Evolutionary conservation across 192 early-diverging fungal species (phyloP), one percentile per base, ranked within the genome.

Genomic region (Coemansia sp.): DNA sequence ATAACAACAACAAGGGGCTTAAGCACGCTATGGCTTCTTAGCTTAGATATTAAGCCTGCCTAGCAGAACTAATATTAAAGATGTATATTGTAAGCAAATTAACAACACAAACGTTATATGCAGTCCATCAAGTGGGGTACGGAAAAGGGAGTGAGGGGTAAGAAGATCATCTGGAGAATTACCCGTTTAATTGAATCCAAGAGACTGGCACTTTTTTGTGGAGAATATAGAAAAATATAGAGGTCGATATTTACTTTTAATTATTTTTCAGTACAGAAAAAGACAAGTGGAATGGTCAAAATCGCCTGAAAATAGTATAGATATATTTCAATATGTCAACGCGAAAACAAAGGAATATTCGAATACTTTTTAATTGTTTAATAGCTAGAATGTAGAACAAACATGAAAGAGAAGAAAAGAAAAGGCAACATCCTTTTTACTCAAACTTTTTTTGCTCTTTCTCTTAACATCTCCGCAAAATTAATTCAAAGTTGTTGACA

Each of bases 151-250:
- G 57, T 7, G 57, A 6, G 57, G 13, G 56, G 32, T 16, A 3
- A 3, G 6, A 57, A 15, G 19, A 57, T 26, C 56, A 39, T 15
- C 32, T 15, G 56, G 56, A 16, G 32, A 9, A 57, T 57, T 32
- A 37, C 56, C 56, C 2, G 56, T 26, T 57, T 57, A 37, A 57
- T 59, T 59, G 57, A n/a, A n/a, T 41, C 57, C 57, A 41, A 16
- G 57, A 41, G 57, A 3, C 57, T n/a, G 57, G 57, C 9, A 50
- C 21, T 5, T 2, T 26, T 54, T 18, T 54, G 52, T 23, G 19
- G 52, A 54, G 52, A 26, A 54, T 4, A 15, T 23, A 54, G 52
- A 4, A 45, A 11, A 26, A 54, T 26, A 4, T 54, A 26, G 21
- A 26, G 19, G 18, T 2, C 21, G 21, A 12, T 7, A 7, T 12